Evolutionary conservation across 2,329 filamentous ascomycete genomes (phyloP), one percentile per base, ranked within the genome.

Genomic region (Mycosphaerella sp.): DNA sequence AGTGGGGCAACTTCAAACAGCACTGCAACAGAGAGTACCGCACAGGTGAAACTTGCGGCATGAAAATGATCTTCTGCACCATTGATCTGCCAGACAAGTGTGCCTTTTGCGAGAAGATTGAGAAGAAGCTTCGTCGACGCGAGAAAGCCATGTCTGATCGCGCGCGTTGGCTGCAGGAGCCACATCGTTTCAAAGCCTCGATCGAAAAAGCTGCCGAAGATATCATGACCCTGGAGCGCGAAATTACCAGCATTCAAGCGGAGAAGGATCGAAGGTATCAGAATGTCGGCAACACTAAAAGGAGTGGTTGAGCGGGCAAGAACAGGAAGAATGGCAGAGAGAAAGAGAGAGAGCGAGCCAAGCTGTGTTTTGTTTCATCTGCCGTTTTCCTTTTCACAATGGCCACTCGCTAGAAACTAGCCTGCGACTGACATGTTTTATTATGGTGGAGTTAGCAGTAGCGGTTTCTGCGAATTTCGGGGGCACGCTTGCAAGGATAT

Each of bases 21-120:
- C 90, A 95, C 69, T 97, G 91, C 79, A 85, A 86, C 71, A 89
- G 89, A 72, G 91, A 96, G 70, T 94, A 95, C 74, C 87, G 91
- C 59, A 95, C 87, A 60, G 91, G 91, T 64, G 91, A 97, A 77
- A 96, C 91, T 34, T 97, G 91, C 73, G 91, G 91, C 56, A 86
- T 95, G 75, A 95, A 89, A 73, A 85, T 95, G 74, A 84, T 95
- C 66, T 89, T 86, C 75, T 75, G 81, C 62, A 90, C 87, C 21
- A 76, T 81, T 58, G 75, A 75, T 53, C 76, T 85, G 48, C 62
- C 69, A 39, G 79, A 80, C 49, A 80, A 81, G 63, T 97, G 91
- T 77, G 87, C 86, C 68, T 77, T 89, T 57, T 97, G 91, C 74
- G 84, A 89, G 65, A 89, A 93, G 72, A 89, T 90, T 61, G 85